A percentile compares a stretch with the other conserved stretches of the same genome.
phyloP scores from a whole-genome alignment of 257 asterid genomes.

The Lavandula angustifolia region DNA sequence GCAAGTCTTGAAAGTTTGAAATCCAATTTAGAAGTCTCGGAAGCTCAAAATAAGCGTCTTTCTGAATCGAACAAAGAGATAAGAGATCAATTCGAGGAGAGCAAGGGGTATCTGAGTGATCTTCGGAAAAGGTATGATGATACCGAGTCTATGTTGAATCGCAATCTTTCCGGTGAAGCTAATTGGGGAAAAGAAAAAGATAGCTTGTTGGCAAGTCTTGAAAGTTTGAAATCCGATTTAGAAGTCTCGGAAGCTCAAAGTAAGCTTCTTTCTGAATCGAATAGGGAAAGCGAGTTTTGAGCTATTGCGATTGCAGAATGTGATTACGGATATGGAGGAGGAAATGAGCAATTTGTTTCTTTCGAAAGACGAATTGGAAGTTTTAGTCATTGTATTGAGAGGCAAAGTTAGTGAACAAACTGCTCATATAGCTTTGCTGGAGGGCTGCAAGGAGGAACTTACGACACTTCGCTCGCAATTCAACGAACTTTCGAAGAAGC shows the following conservation, averaged over 20 bases:
- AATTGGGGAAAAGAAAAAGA: constrained; percentile 48
- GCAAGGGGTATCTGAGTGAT: constrained; percentile 43
- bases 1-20: constrained; percentile 43
- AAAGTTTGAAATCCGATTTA: constrained; percentile 53
- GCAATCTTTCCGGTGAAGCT: constrained; percentile 48
- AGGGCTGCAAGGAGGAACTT: constrained; percentile 50
- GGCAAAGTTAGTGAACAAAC: constrained; percentile 59
- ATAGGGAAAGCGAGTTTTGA: no score
- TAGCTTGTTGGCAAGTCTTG: constrained; percentile 39
- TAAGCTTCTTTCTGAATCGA: constrained; percentile 62
- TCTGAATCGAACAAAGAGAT: constrained; percentile 48
- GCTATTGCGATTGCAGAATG: constrained; percentile 42
- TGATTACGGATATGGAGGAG: constrained; percentile 49
- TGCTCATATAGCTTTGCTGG: constrained; percentile 35
- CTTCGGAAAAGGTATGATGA: constrained; percentile 49
- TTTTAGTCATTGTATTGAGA: constrained; percentile 49
- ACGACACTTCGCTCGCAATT: constrained; percentile 45
- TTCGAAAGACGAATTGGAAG: constrained; percentile 67
- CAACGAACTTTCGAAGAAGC: constrained; percentile 58
- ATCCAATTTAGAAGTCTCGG: constrained; percentile 54
- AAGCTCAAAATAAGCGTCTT: constrained; percentile 56
- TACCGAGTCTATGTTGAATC: constrained; percentile 49
- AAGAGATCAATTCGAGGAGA: constrained; percentile 47
- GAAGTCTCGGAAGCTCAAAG: constrained; percentile 53
- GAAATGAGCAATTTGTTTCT: constrained; percentile 44